A percentile compares a stretch with the other conserved stretches of the same genome.
phyloP scores from a whole-genome alignment of 1,284 basidiomycete genomes.

The Ceratobasidium sp. region DNA sequence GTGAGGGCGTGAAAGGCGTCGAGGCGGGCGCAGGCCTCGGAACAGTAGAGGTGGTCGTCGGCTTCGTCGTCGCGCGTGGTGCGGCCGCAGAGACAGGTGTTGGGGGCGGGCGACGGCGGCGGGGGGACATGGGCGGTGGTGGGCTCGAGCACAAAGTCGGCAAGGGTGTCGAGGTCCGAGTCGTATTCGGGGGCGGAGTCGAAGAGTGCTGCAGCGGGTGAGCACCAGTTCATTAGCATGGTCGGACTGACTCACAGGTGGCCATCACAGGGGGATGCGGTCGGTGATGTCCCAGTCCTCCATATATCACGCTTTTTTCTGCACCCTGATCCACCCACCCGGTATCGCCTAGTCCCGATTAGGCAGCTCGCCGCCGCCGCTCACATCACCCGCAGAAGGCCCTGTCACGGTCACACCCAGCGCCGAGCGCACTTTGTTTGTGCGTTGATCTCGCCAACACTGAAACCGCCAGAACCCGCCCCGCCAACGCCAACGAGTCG shows the following conservation, averaged over 20 bases:
- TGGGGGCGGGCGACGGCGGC: slow-evolving; percentile 18
- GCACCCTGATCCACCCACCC: slow-evolving; percentile 1
- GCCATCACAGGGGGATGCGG: slow-evolving; percentile 23
- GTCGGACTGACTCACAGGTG: slow-evolving; percentile 28
- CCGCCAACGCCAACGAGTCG: neutral
- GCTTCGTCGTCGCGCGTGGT: slow-evolving; percentile 33
- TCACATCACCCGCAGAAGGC: slow-evolving; percentile 14
- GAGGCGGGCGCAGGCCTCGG: slow-evolving; percentile 34
- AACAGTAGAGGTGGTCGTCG: slow-evolving; percentile 37
- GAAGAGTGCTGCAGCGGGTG: slow-evolving; percentile 18
- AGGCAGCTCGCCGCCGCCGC: neutral
- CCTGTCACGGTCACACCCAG: slow-evolving; percentile 13
- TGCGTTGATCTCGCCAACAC: neutral
- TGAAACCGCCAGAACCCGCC: slow-evolving; percentile 23
- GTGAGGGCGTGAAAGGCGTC: slow-evolving; percentile 37
- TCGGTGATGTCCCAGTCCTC: slow-evolving; percentile 19
- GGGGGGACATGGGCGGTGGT: slow-evolving; percentile 33
- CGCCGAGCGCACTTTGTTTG: slow-evolving; percentile 8
- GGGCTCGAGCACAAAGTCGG: slow-evolving; percentile 39
- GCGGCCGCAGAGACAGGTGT: slow-evolving; percentile 35
- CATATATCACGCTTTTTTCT: slow-evolving; percentile 32
- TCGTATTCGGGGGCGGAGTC: slow-evolving; percentile 40
- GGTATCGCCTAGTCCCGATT: neutral
- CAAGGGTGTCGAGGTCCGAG: slow-evolving; percentile 36
- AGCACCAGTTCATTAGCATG: neutral